Percentiles rank a stretch among this genome's conserved stretches.
phyloP scores from a whole-genome alignment of 2,329 filamentous ascomycete species.

The Thielaviopsis punctulata region DNA sequence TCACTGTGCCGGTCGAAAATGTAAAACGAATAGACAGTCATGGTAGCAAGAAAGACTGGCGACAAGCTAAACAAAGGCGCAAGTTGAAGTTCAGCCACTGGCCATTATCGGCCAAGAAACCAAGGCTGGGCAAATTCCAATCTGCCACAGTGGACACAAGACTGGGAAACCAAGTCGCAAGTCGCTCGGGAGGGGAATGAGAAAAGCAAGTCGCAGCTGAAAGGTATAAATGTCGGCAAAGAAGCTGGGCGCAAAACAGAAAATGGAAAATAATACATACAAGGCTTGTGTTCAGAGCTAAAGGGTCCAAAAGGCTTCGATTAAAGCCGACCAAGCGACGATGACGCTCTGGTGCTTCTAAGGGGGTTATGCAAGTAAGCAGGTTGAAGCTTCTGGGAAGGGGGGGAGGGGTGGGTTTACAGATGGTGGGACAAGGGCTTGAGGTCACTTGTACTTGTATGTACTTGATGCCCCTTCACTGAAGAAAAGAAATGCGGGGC shows the following conservation, averaged over 20 bases:
- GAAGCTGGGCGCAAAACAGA: not conserved
- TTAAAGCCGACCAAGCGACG: not conserved
- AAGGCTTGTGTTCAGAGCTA: too few relatives aligned
- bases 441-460: not conserved
- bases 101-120: slow-evolving; percentile 1
- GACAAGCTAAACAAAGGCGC: not conserved
- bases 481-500: not conserved
- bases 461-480: not conserved
- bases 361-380: not conserved
- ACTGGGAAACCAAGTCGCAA: not conserved
- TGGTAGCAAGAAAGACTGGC: slow-evolving; percentile 24
- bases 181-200: not conserved
- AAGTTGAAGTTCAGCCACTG: not conserved
- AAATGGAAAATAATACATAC: too few relatives aligned
- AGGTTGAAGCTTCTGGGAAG: too few relatives aligned
- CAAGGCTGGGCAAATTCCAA: not conserved
- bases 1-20: slow-evolving; percentile 99
- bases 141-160: not conserved
- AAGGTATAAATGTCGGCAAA: not conserved
- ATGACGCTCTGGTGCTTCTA: not conserved
- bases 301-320: not conserved
- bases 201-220: not conserved
- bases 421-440: not conserved
- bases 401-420: not conserved
- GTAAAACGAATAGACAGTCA: slow-evolving; percentile 96